Evolutionary conservation across 2,329 filamentous ascomycete genomes (phyloP).

Genomic region (Sporothrix brasiliensis): DNA sequence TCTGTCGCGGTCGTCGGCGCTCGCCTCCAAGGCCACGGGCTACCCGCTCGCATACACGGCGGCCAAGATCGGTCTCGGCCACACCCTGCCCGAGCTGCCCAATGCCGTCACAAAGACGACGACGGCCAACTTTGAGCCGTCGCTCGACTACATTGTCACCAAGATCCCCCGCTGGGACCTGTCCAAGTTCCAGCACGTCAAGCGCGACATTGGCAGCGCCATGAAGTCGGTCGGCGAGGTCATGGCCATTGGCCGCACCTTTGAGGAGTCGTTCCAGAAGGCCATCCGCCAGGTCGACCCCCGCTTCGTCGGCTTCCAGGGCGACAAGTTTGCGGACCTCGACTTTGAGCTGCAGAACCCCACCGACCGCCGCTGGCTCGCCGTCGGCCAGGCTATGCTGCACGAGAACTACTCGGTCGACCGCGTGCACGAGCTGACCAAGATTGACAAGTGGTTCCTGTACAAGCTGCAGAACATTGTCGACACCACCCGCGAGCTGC

Average conservation of each 20-base stretch:
- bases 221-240: slow-evolving; percentile 99
- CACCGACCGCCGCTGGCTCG: slow-evolving; percentile 94
- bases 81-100: slow-evolving; percentile 91
- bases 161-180: slow-evolving; percentile 99
- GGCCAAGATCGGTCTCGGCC: slow-evolving; percentile 95
- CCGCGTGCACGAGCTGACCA: slow-evolving; percentile 86
- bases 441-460: slow-evolving; percentile 99
- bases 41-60: slow-evolving; percentile 97
- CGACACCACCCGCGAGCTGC: slow-evolving; percentile 81
- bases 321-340: slow-evolving; percentile 89
- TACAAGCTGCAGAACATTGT: slow-evolving; percentile 98
- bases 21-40: slow-evolving; percentile 96
- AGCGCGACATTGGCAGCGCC: slow-evolving; percentile 92
- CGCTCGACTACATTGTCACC: slow-evolving; percentile 94
- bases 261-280: slow-evolving; percentile 99
- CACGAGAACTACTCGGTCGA: slow-evolving; percentile 96
- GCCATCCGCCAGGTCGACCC: slow-evolving; percentile 97
- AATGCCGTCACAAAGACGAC: slow-evolving; percentile 99
- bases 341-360: slow-evolving; percentile 90
- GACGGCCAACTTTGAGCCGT: slow-evolving; percentile 97
- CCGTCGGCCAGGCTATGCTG: slow-evolving; percentile 95
- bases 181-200: slow-evolving; percentile 98
- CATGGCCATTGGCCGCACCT: slow-evolving; percentile 98
- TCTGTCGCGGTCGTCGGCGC: slow-evolving; percentile 93
- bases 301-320: slow-evolving; percentile 88